These are phyloP conservation scores for Tolypocladium sp. DNA, from an alignment of 2,329 filamentous ascomycete genomes.

Conservation along the genomic window DNA sequence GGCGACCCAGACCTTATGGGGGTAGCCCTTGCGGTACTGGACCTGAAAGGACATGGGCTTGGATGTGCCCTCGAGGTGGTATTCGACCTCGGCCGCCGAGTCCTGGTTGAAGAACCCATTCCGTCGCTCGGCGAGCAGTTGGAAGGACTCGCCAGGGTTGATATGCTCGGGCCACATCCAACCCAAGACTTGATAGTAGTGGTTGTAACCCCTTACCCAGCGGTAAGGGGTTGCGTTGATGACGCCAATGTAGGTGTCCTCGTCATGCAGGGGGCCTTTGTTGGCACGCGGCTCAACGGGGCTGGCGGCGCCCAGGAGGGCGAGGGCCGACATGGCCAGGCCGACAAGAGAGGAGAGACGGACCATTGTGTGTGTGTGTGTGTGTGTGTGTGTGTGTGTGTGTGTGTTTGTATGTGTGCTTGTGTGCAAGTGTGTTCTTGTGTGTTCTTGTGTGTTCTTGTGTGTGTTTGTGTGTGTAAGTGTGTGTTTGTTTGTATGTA, in stretches of 20 bases:
- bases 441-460: too few relatives aligned
- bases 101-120: constrained; percentile 2
- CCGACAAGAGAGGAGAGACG: neutral
- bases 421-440: too few relatives aligned
- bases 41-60: constrained; percentile 17
- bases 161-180: constrained; percentile 18
- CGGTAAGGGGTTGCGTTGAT: constrained; percentile 24
- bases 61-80: constrained; percentile 16
- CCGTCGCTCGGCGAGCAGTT: neutral
- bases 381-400: neutral
- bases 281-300: neutral
- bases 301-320: neutral
- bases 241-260: constrained; percentile 13
- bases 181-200: constrained; percentile 9
- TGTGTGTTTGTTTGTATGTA: too few relatives aligned
- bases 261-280: neutral
- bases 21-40: constrained; percentile 6
- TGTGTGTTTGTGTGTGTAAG: too few relatives aligned
- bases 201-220: constrained; percentile 12
- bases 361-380: neutral
- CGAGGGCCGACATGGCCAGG: neutral
- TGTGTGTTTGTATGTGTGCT: too few relatives aligned
- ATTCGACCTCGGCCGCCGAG: constrained; percentile 17
- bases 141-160: constrained; percentile 13
- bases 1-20: constrained; percentile 6